Percentiles rank a stretch among this genome's conserved stretches.
These are phyloP conservation scores for Phytophthora fragariae DNA, from an alignment of 352 stramenopile genomes.

Conservation along the genomic window DNA sequence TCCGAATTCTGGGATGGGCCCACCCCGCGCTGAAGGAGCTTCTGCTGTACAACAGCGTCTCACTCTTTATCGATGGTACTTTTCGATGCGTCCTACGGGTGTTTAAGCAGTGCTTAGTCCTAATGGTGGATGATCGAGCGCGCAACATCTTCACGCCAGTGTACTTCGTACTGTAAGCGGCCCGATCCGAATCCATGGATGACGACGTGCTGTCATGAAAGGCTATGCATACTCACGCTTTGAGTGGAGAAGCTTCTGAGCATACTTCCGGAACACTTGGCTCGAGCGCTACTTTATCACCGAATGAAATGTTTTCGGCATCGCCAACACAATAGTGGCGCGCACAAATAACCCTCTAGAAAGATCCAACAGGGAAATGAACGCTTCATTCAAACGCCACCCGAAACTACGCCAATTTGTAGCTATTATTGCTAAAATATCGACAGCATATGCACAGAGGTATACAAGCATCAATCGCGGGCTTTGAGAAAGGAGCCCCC, in stretches of 20 bases:
- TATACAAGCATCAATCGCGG: conserved; percentile 6
- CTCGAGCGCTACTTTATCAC: conserved; percentile 3
- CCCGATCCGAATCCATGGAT: conserved; percentile 1
- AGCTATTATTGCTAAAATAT: conserved; percentile 7
- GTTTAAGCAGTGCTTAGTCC: too few species aligned
- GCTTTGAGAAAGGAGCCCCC: conserved; percentile 2
- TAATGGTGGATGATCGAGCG: conserved; percentile 9
- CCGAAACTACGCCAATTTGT: conserved; percentile 24
- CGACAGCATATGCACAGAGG: neutral
- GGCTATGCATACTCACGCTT: neutral
- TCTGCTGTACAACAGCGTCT: too few species aligned
- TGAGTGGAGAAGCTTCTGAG: conserved; percentile 21
- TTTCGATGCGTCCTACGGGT: conserved; percentile 7
- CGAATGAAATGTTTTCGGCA: conserved; percentile 29
- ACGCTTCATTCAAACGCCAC: conserved; percentile 33
- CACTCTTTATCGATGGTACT: conserved; percentile 2
- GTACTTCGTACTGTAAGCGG: conserved; percentile 9
- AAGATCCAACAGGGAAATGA: conserved; percentile 34
- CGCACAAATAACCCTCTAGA: conserved; percentile 37
- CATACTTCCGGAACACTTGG: conserved; percentile 27
- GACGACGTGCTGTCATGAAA: neutral
- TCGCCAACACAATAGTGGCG: conserved; percentile 17
- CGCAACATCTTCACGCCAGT: conserved; percentile 17
- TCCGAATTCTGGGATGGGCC: too few species aligned
- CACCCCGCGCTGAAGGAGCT: too few species aligned